phyloP scores from a whole-genome alignment of 768 basidiomycete species.

The Pleurotus tuoliensis region DNA sequence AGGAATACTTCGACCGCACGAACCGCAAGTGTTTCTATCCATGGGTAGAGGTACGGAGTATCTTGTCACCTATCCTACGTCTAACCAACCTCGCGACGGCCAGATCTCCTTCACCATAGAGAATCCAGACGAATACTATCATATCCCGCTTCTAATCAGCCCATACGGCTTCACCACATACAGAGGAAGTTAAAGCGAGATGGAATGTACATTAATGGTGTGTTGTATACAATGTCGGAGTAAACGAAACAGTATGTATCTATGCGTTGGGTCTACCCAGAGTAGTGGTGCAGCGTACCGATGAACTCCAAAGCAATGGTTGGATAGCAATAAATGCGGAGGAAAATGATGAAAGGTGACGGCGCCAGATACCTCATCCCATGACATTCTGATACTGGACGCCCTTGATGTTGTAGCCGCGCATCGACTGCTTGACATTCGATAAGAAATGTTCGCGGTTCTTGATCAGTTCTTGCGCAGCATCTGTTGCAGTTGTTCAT shows the following conservation, averaged over 20 bases:
- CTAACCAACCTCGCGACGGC: conserved; percentile 6
- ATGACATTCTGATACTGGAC: conserved; percentile 77
- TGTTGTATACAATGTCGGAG: conserved; percentile 4
- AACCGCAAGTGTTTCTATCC: conserved; percentile 80
- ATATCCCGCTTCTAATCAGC: conserved; percentile 88
- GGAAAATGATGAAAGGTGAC: conserved; percentile 13
- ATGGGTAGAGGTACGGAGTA: conserved; percentile 68
- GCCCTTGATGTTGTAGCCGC: conserved; percentile 74
- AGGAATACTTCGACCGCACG: conserved; percentile 70
- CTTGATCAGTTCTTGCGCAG: conserved; percentile 90
- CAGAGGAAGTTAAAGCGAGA: conserved; percentile 62
- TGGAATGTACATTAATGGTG: conserved; percentile 17
- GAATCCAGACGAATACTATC: conserved; percentile 79
- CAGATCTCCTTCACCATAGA: conserved; percentile 78
- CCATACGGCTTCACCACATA: conserved; percentile 93
- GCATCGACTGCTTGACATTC: conserved; percentile 88
- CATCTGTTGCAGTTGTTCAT: conserved; percentile 53
- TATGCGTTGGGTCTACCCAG: conserved; percentile 17
- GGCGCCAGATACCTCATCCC: conserved; percentile 27
- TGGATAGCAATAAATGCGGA: conserved; percentile 12
- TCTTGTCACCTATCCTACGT: background rate
- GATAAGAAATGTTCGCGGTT: conserved; percentile 78
- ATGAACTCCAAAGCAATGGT: conserved; percentile 13
- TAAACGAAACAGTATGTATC: conserved; percentile 7
- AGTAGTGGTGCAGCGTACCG: conserved; percentile 8